Evolutionary conservation across 345 rosid genomes (phyloP).

Genomic region (Populus euphratica): DNA sequence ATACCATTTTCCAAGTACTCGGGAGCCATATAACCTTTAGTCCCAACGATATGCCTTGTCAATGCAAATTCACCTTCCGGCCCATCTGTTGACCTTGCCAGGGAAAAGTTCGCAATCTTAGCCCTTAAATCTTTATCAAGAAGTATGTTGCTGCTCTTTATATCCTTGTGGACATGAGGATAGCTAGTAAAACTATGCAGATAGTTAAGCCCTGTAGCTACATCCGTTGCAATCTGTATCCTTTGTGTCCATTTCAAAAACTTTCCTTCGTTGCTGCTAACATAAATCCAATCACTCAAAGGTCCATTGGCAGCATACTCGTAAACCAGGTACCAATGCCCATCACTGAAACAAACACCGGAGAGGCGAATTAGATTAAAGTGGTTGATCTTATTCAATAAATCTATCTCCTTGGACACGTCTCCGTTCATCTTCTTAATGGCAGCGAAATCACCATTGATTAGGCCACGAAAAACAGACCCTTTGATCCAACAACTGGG

Average conservation of each 20-base stretch:
- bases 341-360: slow-evolving; percentile 60
- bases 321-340: slow-evolving; percentile 69
- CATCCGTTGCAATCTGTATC: slow-evolving; percentile 58
- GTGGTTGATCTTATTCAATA: slow-evolving; percentile 63
- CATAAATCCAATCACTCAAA: slow-evolving; percentile 64
- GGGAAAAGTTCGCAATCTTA: slow-evolving; percentile 50
- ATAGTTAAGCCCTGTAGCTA: slow-evolving; percentile 72
- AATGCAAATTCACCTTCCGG: slow-evolving; percentile 49
- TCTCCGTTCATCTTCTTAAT: slow-evolving; percentile 71
- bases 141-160: slow-evolving; percentile 42
- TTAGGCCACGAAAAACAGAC: slow-evolving; percentile 55
- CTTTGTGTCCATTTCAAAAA: slow-evolving; percentile 56
- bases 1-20: slow-evolving; percentile 79
- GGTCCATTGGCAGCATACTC: slow-evolving; percentile 69
- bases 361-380: slow-evolving; percentile 66
- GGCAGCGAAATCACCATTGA: slow-evolving; percentile 66
- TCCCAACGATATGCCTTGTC: slow-evolving; percentile 84
- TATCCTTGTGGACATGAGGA: slow-evolving; percentile 56
- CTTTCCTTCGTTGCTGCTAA: slow-evolving; percentile 19
- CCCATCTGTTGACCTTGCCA: slow-evolving; percentile 44
- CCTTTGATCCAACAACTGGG: slow-evolving; percentile 45
- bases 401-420: slow-evolving; percentile 59
- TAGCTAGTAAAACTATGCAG: slow-evolving; percentile 62
- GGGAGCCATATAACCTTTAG: slow-evolving; percentile 78
- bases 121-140: slow-evolving; percentile 54